Percentiles rank a stretch among this genome's conserved stretches.
These are phyloP conservation scores for Schizothecium vesticola DNA, from an alignment of 495 filamentous ascomycete genomes.

Conservation along the genomic window DNA sequence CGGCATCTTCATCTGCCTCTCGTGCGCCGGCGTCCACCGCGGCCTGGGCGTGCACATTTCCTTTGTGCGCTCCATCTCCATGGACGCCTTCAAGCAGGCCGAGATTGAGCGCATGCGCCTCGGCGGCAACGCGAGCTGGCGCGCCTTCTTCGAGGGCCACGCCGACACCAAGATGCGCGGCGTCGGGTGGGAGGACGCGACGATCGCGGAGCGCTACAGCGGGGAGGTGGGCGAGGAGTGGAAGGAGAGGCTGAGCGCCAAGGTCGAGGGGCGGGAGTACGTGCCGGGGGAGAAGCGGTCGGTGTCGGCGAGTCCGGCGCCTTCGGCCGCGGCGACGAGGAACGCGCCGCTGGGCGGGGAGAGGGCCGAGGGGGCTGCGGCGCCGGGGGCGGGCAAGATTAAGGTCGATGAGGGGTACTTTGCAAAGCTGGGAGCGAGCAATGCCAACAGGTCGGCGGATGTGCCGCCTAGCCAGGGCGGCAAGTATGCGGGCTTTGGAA, in stretches of 20 bases:
- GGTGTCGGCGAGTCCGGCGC: constrained; percentile 23
- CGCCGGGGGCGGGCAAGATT: constrained; percentile 34
- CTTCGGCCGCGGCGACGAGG: constrained; percentile 31
- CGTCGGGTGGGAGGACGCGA: constrained; percentile 66
- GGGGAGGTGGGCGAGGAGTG: constrained; percentile 88
- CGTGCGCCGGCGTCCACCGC: constrained; percentile 90
- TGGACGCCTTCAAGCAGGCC: constrained; percentile 91
- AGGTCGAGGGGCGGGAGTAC: constrained; percentile 80
- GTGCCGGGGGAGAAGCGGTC: constrained; percentile 54
- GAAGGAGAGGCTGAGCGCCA: constrained; percentile 82
- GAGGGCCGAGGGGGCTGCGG: constrained; percentile 59
- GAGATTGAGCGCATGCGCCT: constrained; percentile 83
- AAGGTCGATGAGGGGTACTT: constrained; percentile 84
- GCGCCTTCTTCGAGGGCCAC: constrained; percentile 72
- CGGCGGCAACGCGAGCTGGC: constrained; percentile 84
- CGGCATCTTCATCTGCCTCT: constrained; percentile 92
- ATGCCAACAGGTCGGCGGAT: constrained; percentile 65
- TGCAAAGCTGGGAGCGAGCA: constrained; percentile 71
- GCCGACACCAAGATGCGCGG: constrained; percentile 55
- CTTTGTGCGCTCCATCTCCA: constrained; percentile 91
- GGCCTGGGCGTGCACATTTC: constrained; percentile 96
- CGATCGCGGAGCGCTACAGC: constrained; percentile 79
- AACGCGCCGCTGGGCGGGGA: constrained; percentile 50
- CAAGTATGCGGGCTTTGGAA: constrained; percentile 88
- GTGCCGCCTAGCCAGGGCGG: constrained; percentile 84